phyloP scores from a whole-genome alignment of 176 grass and related monocot genomes.

The Bonia amplexicaulis region DNA sequence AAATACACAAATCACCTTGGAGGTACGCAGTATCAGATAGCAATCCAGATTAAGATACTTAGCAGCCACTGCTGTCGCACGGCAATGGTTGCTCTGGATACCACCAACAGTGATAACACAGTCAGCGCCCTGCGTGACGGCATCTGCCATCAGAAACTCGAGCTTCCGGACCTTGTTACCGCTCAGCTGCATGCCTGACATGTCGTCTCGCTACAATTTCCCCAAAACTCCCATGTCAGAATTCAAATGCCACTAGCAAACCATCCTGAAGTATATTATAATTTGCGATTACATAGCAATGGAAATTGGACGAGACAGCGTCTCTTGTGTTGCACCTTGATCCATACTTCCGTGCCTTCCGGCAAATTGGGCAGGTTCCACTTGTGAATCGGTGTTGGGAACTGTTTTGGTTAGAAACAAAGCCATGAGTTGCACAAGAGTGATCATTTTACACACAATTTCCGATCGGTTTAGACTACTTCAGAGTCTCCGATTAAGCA shows the following conservation, averaged over 20 bases:
- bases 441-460: neutral
- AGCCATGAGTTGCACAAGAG: neutral
- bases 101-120: constrained; percentile 89
- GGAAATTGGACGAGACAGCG: neutral
- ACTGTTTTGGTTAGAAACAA: constrained; percentile 37
- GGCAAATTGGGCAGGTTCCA: constrained; percentile 93
- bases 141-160: constrained; percentile 86
- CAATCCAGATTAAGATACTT: constrained; percentile 93
- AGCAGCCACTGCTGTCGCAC: constrained; percentile 76
- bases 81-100: constrained; percentile 95
- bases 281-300: neutral
- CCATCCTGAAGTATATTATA: neutral
- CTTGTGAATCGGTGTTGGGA: constrained; percentile 91
- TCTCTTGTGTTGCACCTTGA: constrained; percentile 54
- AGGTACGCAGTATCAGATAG: constrained; percentile 83
- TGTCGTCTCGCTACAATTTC: constrained; percentile 65
- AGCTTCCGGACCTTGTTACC: constrained; percentile 96
- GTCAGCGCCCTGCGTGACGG: constrained; percentile 46
- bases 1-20: constrained; percentile 47
- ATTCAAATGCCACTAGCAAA: neutral
- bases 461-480: neutral
- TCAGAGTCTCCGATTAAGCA: neutral
- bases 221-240: constrained; percentile 7
- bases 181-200: constrained; percentile 94
- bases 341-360: constrained; percentile 88